These are phyloP conservation scores for Capillidium rhysosporum DNA, from an alignment of 371 early-diverging fungal species.

Conservation along the genomic window DNA sequence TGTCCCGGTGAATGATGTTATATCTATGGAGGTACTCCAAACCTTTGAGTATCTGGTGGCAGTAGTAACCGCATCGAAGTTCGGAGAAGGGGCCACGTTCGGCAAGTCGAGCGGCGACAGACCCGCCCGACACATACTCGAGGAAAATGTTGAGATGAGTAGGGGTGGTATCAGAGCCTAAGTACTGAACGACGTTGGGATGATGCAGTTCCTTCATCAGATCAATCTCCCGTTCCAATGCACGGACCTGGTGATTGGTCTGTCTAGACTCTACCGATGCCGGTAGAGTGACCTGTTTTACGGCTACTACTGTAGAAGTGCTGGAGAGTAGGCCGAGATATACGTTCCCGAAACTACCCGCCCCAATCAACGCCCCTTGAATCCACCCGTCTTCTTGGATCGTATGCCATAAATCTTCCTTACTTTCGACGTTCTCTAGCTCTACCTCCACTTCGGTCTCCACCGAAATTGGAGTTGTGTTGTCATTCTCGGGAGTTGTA, in stretches of 20 bases:
- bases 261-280: slow-evolving; percentile 23
- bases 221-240: slow-evolving; percentile 73
- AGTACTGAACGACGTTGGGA: slow-evolving; percentile 85
- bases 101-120: slow-evolving; percentile 50
- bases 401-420: no score
- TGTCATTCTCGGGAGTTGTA: no score
- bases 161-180: slow-evolving; percentile 60
- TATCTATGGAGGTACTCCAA: slow-evolving; percentile 86
- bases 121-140: slow-evolving; percentile 96
- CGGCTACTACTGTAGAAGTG: slow-evolving; percentile 85
- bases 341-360: slow-evolving; percentile 95
- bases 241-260: slow-evolving; percentile 43
- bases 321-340: slow-evolving; percentile 73
- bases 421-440: no score
- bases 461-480: no score
- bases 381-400: slow-evolving; percentile 32
- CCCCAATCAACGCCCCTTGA: slow-evolving; percentile 79
- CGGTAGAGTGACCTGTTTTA: slow-evolving; percentile 90
- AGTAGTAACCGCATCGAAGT: slow-evolving; percentile 58
- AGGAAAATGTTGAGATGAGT: slow-evolving; percentile 74
- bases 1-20: slow-evolving; percentile 94
- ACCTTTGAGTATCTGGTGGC: slow-evolving; percentile 81
- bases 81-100: slow-evolving; percentile 77
- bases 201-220: slow-evolving; percentile 79
- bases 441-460: no score